Base-by-base conservation (phyloP, 1,284 basidiomycete genomes). In the Ceratobasidium sp. region DNA sequence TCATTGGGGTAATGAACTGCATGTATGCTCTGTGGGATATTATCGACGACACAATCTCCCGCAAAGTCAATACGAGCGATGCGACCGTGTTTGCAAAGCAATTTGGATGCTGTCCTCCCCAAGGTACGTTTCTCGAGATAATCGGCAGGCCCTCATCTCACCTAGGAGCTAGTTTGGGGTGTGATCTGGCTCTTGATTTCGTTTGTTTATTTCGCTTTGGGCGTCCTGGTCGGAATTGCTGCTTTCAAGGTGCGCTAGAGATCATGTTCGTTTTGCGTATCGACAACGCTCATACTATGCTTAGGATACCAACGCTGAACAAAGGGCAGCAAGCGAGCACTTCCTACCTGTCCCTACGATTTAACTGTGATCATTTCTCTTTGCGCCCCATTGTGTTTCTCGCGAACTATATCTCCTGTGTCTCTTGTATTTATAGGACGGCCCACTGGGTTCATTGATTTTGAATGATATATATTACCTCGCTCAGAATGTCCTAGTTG, bases 1-100 rank as follows among this genome's bases (percentile, higher is more conserved):
- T 98, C 81, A 88, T 97, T 70, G 96, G 95, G n/a, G 92, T 96
- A 75, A 96, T 96, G 94, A 92, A 89, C 8, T 92, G 92, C 79
- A 84, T 96, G 81, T 96, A 96, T 78, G 87, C 86, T 49, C 83
- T 90, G 18, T 96, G 93, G 92, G 94, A 96, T 77, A 89, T 96
- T 72, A 71, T 78, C 88, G 92, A 95, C 77, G 95, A 98, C 79
- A 94, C 95, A 3, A 88, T 98, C 73, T 86, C 88, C 14, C 86
- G 95, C 64, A 97, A 97, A 81, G 90, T 95, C 75, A 96, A 98
- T 78, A 87, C 88, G 25, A 95, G 92, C 1, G 96, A 99, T 78
- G 96, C 96, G 0, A 89, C 89, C 5, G 90, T 91, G 21, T 98
- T 96, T 79, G 93, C 96, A 1, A 84, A 89, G 36, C 87, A 95